A percentile compares a stretch with the other conserved stretches of the same genome.
Conservation (phyloP, 805 yeast species). For the Candida easanensis region DNA sequence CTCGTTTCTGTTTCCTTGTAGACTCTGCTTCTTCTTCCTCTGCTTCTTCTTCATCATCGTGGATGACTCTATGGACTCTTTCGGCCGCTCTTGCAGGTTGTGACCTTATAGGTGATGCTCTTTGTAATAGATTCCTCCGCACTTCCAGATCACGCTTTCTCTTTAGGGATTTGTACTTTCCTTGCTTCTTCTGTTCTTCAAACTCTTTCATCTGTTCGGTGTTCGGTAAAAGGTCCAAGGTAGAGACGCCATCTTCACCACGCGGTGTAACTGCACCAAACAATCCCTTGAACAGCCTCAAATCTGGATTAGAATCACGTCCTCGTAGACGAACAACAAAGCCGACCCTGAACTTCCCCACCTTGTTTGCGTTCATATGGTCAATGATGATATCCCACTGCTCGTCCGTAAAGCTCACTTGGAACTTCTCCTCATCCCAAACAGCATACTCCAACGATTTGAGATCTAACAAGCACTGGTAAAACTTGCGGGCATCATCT, state of each 20-base stretch:
- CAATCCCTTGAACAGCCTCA: slow-evolving; percentile 11
- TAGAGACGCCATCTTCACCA: background rate
- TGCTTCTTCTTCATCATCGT: background rate
- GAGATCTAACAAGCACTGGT: slow-evolving; percentile 9
- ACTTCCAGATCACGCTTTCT: background rate
- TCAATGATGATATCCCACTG: slow-evolving; percentile 13
- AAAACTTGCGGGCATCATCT: slow-evolving; percentile 10
- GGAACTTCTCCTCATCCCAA: slow-evolving; percentile 12
- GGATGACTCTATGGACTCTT: background rate
- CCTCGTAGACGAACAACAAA: slow-evolving; percentile 5
- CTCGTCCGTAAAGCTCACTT: slow-evolving; percentile 2
- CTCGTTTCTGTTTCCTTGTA: slow-evolving; percentile 5
- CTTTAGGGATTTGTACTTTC: background rate
- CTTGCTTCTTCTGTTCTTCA: background rate
- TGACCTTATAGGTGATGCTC: no score
- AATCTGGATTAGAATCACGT: slow-evolving; percentile 9
- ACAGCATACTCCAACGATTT: slow-evolving; percentile 8
- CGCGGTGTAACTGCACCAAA: background rate
- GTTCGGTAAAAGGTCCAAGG: slow-evolving; percentile 3
- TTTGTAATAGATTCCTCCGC: background rate
- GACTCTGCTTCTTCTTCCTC: background rate
- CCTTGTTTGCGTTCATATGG: background rate
- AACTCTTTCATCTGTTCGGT: slow-evolving; percentile 3
- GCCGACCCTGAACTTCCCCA: slow-evolving; percentile 1
- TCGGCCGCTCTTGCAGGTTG: no score